Evolutionary conservation across 192 early-diverging fungal genomes (phyloP), one percentile per base, ranked within the genome.

Genomic region (Anaeromyces robustus): DNA sequence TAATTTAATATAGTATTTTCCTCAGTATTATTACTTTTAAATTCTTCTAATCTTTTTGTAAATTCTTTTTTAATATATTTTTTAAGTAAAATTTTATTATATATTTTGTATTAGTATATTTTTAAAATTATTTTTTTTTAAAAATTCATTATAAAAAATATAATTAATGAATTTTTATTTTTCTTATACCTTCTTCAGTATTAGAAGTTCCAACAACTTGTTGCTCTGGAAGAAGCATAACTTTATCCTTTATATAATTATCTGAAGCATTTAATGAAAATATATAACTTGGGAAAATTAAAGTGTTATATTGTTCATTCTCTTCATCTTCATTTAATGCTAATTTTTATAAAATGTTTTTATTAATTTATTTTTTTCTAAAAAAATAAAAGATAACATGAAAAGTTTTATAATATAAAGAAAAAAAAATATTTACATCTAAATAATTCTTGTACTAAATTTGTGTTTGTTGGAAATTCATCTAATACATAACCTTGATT

Each of bases 401-500:
- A n/a, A n/a, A n/a, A n/a, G n/a, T n/a, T n/a, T n/a, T n/a, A 19
- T 82, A 77, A 17, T 26, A 31, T 77, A 34, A 29, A 52, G 22
- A 16, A 43, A 18, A 28, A 28, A 83, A 59, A 79, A 31, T 82
- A 29, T 28, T 41, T 79, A 90, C 89, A 79, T 82, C 84, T 84
- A 77, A 88, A 90, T 28, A 91, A 43, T 80, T 85, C 83, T 22
- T 59, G 77, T 6, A 87, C 89, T 80, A 89, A 87, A 14, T 89
- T 86, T 39, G 86, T 59, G 1, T 81, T 84, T 22, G 59, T 80
- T n/a, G 90, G 90, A 79, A 79, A 91, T 31, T 87, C 89, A 78
- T 91, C 90, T 7, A 91, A 77, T 22, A 91, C 84, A 79, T 90
- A 91, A 13, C 90, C 90, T 79, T 91, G 90, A 80, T 91, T 91